These are phyloP conservation scores for Tetradesmus obliquus DNA, from an alignment of 139 green algal genomes.

Conservation along the genomic window DNA sequence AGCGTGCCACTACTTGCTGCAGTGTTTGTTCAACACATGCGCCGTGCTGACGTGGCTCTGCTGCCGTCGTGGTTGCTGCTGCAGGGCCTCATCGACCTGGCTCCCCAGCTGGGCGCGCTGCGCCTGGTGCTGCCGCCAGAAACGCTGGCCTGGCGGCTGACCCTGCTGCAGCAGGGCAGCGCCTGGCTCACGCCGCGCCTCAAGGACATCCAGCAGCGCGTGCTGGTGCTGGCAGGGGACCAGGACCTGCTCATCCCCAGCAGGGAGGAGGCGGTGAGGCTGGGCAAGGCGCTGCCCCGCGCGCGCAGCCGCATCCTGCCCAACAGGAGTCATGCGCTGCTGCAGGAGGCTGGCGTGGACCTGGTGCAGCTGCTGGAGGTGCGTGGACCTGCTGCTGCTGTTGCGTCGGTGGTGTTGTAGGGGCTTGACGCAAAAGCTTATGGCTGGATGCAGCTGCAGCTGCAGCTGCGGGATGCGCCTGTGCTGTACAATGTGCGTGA, in stretches of 20 bases:
- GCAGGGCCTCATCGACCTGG: slow-evolving; percentile 62
- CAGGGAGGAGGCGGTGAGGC: slow-evolving; percentile 64
- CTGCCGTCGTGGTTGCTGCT: not conserved
- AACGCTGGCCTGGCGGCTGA: slow-evolving; percentile 82
- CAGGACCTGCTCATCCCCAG: slow-evolving; percentile 78
- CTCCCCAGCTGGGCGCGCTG: slow-evolving; percentile 70
- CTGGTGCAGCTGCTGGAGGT: slow-evolving; percentile 74
- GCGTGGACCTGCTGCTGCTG: not conserved
- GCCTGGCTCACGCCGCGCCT: slow-evolving; percentile 63
- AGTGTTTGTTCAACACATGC: not conserved
- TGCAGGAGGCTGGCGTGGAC: slow-evolving; percentile 86
- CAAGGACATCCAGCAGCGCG: slow-evolving; percentile 74
- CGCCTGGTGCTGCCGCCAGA: slow-evolving; percentile 75
- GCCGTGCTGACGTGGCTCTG: not conserved
- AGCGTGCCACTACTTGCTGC: not conserved
- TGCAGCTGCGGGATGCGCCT: too few relatives aligned
- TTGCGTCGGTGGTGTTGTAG: too few relatives aligned
- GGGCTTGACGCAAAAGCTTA: not conserved
- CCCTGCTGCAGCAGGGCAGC: slow-evolving; percentile 79
- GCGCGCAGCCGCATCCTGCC: slow-evolving; percentile 49
- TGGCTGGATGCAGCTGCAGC: too few relatives aligned
- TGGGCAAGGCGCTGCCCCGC: slow-evolving; percentile 65
- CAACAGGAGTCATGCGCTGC: slow-evolving; percentile 79
- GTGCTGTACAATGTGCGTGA: too few relatives aligned
- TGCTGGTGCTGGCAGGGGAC: slow-evolving; percentile 72